phyloP scores from a whole-genome alignment of 2,329 filamentous ascomycete genomes.

The Penicillium sp. region DNA sequence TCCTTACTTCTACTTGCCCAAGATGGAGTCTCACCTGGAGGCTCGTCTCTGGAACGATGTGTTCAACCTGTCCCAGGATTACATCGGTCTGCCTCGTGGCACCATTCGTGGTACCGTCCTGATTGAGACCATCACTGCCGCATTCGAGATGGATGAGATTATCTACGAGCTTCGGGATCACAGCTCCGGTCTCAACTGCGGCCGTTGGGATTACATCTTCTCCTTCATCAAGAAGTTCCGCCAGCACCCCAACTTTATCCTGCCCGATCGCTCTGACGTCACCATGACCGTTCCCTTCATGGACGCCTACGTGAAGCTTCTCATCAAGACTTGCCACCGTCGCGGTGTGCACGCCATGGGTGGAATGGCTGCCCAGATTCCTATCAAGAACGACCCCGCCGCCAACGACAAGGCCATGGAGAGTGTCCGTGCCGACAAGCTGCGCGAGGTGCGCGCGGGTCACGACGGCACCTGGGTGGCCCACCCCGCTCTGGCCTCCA shows the following conservation, averaged over 20 bases:
- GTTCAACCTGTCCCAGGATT: slow-evolving; percentile 95
- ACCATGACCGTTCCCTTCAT: slow-evolving; percentile 99
- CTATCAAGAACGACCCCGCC: slow-evolving; percentile 88
- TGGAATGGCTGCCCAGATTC: slow-evolving; percentile 98
- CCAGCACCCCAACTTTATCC: slow-evolving; percentile 85
- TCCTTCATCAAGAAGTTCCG: slow-evolving; percentile 99
- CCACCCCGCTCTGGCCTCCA: slow-evolving; percentile 84
- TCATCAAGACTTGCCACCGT: slow-evolving; percentile 97
- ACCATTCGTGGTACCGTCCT: slow-evolving; percentile 93
- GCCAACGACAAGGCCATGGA: slow-evolving; percentile 96
- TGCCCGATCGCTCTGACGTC: slow-evolving; percentile 84
- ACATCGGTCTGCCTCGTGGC: slow-evolving; percentile 81
- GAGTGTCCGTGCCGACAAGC: slow-evolving; percentile 87
- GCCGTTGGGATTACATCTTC: slow-evolving; percentile 99
- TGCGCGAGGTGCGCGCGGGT: slow-evolving; percentile 89
- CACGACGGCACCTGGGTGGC: slow-evolving; percentile 98
- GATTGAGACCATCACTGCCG: slow-evolving; percentile 96
- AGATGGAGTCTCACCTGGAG: slow-evolving; percentile 98
- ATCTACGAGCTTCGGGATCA: slow-evolving; percentile 99
- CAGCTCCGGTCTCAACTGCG: slow-evolving; percentile 94
- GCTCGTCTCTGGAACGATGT: slow-evolving; percentile 97
- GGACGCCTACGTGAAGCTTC: slow-evolving; percentile 92
- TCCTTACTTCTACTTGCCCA: slow-evolving; percentile 96
- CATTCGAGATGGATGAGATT: slow-evolving; percentile 99
- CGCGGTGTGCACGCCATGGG: slow-evolving; percentile 98